Evolutionary conservation across 2,329 filamentous ascomycete genomes (phyloP).

Genomic region (Botrytis hyacinthi): DNA sequence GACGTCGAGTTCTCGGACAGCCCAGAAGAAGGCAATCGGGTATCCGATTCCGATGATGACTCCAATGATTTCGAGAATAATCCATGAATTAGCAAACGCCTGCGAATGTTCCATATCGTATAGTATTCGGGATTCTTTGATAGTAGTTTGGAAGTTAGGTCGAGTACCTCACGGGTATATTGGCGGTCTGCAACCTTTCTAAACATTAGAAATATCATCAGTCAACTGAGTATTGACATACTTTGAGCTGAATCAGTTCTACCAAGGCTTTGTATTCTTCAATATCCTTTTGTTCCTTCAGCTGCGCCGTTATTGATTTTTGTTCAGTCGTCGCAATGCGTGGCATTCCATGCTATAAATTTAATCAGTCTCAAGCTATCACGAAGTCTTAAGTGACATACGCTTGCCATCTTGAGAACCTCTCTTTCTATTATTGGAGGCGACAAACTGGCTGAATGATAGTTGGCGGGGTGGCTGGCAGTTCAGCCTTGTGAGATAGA

Average conservation of each 20-base stretch:
- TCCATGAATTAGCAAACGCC: conserved; percentile 61
- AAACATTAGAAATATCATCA: conserved; percentile 24
- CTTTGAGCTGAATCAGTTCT: conserved; percentile 63
- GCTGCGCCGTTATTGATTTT: conserved; percentile 67
- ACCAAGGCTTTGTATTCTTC: conserved; percentile 71
- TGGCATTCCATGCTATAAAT: conserved; percentile 74
- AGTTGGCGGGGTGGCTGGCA: background rate
- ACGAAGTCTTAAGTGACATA: conserved; percentile 30
- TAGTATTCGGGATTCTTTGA: conserved; percentile 84
- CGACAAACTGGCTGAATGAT: background rate
- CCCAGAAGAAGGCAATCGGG: conserved; percentile 52
- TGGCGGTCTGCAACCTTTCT: conserved; percentile 37
- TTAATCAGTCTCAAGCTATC: conserved; percentile 31
- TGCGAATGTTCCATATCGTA: conserved; percentile 86
- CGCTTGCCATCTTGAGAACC: conserved; percentile 40
- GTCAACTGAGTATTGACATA: conserved; percentile 39
- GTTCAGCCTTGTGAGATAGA: conserved; percentile 4
- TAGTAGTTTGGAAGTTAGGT: conserved; percentile 69
- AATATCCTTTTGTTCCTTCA: conserved; percentile 74
- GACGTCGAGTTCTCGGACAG: conserved; percentile 59
- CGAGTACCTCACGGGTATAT: conserved; percentile 53
- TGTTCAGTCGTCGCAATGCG: conserved; percentile 58
- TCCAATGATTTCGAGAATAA: conserved; percentile 54
- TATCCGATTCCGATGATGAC: conserved; percentile 55
- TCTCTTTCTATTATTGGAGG: background rate